Conservation (phyloP, 495 filamentous ascomycete species). For the Hypoxylon intermedium region DNA sequence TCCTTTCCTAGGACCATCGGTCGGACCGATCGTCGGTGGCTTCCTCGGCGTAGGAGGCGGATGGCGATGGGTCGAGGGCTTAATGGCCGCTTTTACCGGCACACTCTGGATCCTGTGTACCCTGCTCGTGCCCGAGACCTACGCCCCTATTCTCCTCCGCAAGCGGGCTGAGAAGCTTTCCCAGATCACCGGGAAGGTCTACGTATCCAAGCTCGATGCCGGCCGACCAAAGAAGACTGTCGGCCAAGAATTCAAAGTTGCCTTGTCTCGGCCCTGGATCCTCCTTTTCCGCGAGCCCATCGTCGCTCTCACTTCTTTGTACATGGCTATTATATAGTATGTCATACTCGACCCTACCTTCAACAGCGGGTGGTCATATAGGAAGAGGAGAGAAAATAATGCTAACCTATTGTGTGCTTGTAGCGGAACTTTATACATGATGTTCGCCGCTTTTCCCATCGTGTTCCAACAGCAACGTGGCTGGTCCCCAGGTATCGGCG, state of each 20-base stretch:
- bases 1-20: slow-evolving; percentile 72
- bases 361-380: too few species aligned
- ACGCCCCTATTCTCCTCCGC: slow-evolving; percentile 72
- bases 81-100: slow-evolving; percentile 73
- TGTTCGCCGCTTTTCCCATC: slow-evolving; percentile 88
- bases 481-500: slow-evolving; percentile 74
- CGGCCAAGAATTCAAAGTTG: slow-evolving; percentile 53
- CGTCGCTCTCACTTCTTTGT: slow-evolving; percentile 76
- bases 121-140: slow-evolving; percentile 84
- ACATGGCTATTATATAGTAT: slow-evolving; percentile 74
- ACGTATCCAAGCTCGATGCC: slow-evolving; percentile 60
- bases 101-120: slow-evolving; percentile 66
- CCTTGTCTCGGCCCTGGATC: slow-evolving; percentile 72
- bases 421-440: slow-evolving; percentile 80
- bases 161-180: slow-evolving; percentile 71
- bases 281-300: slow-evolving; percentile 84
- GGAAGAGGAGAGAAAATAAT: not conserved
- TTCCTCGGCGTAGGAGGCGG: slow-evolving; percentile 66
- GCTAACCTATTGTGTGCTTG: slow-evolving; percentile 4
- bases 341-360: slow-evolving; percentile 51
- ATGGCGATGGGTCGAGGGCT: slow-evolving; percentile 73
- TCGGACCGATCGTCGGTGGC: slow-evolving; percentile 64
- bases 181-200: slow-evolving; percentile 70
- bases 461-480: slow-evolving; percentile 76
- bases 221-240: slow-evolving; percentile 62